A percentile compares a stretch with the other conserved stretches of the same genome.
Evolutionary conservation across 2,329 filamentous ascomycete genomes (phyloP).

Genomic region (Alternaria conjuncta): DNA sequence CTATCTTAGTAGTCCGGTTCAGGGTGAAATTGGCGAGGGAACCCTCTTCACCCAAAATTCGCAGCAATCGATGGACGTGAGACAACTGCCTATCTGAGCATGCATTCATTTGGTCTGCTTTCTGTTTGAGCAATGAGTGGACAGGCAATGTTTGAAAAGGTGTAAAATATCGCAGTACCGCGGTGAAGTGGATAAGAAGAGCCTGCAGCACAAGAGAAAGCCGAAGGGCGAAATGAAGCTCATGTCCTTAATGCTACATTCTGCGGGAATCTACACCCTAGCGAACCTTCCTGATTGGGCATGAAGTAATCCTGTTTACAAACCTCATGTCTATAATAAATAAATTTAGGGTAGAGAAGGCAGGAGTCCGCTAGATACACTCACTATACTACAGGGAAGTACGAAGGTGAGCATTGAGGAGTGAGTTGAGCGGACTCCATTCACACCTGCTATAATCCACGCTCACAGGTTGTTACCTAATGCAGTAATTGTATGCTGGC

Average conservation of each 20-base stretch:
- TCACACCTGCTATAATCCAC: not conserved
- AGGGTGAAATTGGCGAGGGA: not conserved
- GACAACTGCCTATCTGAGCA: not conserved
- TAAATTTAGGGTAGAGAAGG: no score
- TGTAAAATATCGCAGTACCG: not conserved
- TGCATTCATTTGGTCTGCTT: not conserved
- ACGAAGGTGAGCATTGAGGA: not conserved
- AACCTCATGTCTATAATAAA: not conserved
- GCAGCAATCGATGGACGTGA: not conserved
- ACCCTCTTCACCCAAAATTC: not conserved
- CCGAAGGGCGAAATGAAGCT: not conserved
- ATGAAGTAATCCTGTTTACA: not conserved
- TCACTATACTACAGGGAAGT: not conserved
- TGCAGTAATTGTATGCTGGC: not conserved
- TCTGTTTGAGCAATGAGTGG: not conserved
- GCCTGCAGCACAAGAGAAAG: not conserved
- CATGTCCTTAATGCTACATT: not conserved
- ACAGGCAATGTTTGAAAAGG: not conserved
- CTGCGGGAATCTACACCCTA: not conserved
- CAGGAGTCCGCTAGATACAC: not conserved
- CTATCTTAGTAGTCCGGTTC: not conserved
- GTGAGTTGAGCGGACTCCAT: not conserved
- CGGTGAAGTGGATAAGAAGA: not conserved
- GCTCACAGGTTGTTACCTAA: not conserved
- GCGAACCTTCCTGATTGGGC: not conserved